Evolutionary conservation across 2,329 filamentous ascomycete species (phyloP), one percentile per base, ranked within the genome.

Genomic region (Ophiostoma pallidulum): DNA sequence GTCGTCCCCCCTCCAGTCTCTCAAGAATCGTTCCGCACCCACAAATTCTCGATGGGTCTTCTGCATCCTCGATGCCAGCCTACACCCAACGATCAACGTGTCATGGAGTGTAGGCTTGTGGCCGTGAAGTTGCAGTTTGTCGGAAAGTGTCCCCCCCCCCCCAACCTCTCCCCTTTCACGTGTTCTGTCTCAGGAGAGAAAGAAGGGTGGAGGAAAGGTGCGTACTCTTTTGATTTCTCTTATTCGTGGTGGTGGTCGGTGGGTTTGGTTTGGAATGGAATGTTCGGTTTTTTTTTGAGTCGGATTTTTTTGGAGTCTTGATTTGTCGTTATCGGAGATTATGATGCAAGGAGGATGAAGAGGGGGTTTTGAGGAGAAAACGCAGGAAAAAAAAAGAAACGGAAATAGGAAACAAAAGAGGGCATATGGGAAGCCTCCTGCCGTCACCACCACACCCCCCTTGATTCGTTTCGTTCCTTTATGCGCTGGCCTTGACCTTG

Each of bases 401-500:
- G 33, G 33, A 37, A 18, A n/a, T n/a, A n/a, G n/a, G 39, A 47
- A 29, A 8, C 28, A 19, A 28, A 47, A 41, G 29, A 41, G 26
- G 31, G 14, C n/a, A 22, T n/a, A n/a, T n/a, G n/a, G n/a, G n/a
- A n/a, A n/a, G n/a, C n/a, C n/a, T n/a, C n/a, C n/a, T n/a, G n/a
- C n/a, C n/a, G n/a, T n/a, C n/a, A n/a, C n/a, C n/a, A n/a, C n/a
- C n/a, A n/a, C n/a, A n/a, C n/a, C n/a, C n/a, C n/a, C 18, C 19
- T 32, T 46, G 33, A 32, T 46, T 32, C 28, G 24, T 22, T 28
- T 24, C 20, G 8, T 16, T 47, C 32, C 35, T 67, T 73, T 85
- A 87, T 70, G 85, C 83, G 63, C 83, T 74, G 63, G 85, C 83
- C 77, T 85, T 86, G 74, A 94, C 76, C 82, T 95, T 94, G 68